phyloP scores from a whole-genome alignment of 257 asterid species.

The Prunella vulgaris region DNA sequence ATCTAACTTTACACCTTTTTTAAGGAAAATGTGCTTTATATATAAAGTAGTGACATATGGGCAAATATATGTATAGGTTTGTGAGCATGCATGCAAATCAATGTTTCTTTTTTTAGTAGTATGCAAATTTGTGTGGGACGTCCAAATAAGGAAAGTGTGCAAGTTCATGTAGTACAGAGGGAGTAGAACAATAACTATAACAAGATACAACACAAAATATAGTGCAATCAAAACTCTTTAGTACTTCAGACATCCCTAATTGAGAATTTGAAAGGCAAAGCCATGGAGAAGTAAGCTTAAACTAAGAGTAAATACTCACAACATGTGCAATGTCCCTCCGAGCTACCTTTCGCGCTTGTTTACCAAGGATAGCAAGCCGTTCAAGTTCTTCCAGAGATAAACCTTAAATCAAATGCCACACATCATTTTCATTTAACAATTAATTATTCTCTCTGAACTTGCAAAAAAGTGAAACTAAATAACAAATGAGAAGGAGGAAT shows the following conservation, averaged over 20 bases:
- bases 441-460: neutral
- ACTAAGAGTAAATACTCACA: slow-evolving; percentile 47
- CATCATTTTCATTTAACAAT: neutral
- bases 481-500: neutral
- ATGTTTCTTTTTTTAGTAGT: too few relatives aligned
- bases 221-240: neutral
- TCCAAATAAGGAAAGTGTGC: too few relatives aligned
- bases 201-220: neutral
- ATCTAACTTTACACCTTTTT: too few relatives aligned
- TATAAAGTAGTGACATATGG: too few relatives aligned
- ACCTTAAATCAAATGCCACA: slow-evolving; percentile 40
- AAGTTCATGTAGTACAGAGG: too few relatives aligned
- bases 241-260: neutral
- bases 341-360: slow-evolving; percentile 76
- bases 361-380: slow-evolving; percentile 74
- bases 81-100: too few relatives aligned
- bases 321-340: slow-evolving; percentile 90
- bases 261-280: slow-evolving; percentile 9
- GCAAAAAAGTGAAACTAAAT: neutral
- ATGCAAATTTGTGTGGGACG: too few relatives aligned
- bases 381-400: slow-evolving; percentile 71
- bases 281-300: neutral
- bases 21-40: too few relatives aligned
- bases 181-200: neutral
- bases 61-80: too few relatives aligned